Conservation (phyloP, 352 stramenopile genomes). For the Phytophthora nicotianae region DNA sequence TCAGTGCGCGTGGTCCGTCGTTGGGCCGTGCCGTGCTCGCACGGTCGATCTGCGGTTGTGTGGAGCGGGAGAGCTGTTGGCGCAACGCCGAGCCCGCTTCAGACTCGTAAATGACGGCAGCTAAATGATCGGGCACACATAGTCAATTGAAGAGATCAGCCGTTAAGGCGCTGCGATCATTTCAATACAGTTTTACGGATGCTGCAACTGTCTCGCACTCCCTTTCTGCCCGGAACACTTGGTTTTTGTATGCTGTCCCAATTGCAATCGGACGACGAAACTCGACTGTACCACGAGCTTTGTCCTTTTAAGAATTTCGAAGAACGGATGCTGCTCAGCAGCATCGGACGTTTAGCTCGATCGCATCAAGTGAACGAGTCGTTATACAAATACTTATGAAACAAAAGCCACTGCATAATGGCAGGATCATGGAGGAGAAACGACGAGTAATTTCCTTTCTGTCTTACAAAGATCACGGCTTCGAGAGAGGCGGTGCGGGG, state of each 20-base stretch:
- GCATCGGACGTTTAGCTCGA: neutral
- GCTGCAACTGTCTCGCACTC: constrained; percentile 1
- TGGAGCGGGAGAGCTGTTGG: constrained; percentile 24
- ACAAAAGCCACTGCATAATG: too few relatives aligned
- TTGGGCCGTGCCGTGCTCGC: constrained; percentile 10
- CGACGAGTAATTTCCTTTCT: neutral
- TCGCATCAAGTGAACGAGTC: neutral
- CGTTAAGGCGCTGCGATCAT: constrained; percentile 12
- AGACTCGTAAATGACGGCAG: constrained; percentile 15
- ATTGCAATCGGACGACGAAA: constrained; percentile 11
- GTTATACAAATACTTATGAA: too few relatives aligned
- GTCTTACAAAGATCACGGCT: neutral
- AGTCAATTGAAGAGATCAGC: constrained; percentile 22
- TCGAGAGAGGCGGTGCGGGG: constrained; percentile 20
- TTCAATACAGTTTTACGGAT: constrained; percentile 1
- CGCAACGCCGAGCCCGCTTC: constrained; percentile 9
- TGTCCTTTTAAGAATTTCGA: constrained; percentile 6
- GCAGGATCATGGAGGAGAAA: neutral
- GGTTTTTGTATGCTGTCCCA: constrained; percentile 10
- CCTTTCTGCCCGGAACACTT: constrained; percentile 9
- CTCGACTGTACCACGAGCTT: constrained; percentile 11
- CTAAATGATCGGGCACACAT: neutral
- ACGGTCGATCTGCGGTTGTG: constrained; percentile 20
- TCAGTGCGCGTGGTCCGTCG: constrained; percentile 28
- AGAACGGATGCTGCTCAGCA: constrained; percentile 12